Base-by-base conservation (phyloP, 2,329 filamentous ascomycete species). In the Cytospora mali region DNA sequence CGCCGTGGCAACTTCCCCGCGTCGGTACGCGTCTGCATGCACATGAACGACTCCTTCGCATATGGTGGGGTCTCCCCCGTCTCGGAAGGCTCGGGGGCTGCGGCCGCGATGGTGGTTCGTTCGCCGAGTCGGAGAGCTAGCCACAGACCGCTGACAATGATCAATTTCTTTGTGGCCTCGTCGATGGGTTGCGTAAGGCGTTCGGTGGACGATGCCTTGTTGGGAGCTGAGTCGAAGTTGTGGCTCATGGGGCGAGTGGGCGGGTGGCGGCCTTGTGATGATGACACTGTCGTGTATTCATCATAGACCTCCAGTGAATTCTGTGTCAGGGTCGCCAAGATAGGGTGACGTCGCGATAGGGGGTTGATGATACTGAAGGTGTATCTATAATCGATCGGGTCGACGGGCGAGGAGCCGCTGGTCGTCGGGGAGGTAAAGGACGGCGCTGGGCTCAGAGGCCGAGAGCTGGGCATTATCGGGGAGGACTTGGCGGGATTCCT, bases 321-420 rank as follows among this genome's bases (percentile, higher is more conserved):
- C 14, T 81, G 81, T 4, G 84, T 88, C 51, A 94, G 79, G 2
- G 82, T 85, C 0, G 89, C 91, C 75, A 93, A 83, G 69, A 93
- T 85, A 5, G 91, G 90, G 71, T 94, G 91, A 14, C 88, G 85
- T 35, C 89, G 81, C 10, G 84, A 85, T 53, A 83, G 82, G 0
- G 89, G 85, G 68, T 90, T 85, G 69, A 94, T 87, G 66, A 92
- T 85, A 76, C 89, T 92, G 72, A 94, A 94, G 10, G 86, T 91
- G 77, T 88, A 93, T 54, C 58, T 62, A 11, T 69, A 69, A 13
- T 69, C 69, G 27, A 57, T 35, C 7, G 67, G 66, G 0, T 71
- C 72, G 62, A 68, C 69, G 58, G 67, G 58, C 21, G 68, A 14
- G 55, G 58, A 14, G 53, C 39, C 66, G 61, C 66, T 60, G 66